Evolutionary conservation across 371 early-diverging fungal species (phyloP), one percentile per base, ranked within the genome.

Genomic region (Actinomucor elegans): DNA sequence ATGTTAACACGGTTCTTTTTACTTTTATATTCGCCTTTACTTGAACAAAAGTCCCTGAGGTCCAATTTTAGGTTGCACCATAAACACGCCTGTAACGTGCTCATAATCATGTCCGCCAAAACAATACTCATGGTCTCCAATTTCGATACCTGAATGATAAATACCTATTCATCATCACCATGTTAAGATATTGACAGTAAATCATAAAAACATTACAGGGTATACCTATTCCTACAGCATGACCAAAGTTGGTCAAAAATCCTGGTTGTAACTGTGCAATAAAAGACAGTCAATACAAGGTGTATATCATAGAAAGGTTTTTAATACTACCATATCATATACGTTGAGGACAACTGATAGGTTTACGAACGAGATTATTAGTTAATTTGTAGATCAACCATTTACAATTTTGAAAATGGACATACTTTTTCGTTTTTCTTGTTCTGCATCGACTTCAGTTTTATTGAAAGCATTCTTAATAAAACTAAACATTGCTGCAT

Each of bases 51-150:
- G 67, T 14, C 79, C 83, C 21, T 80, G 83, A 18, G 83, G 83
- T 3, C 84, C 84, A 4, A 78, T 67, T 37, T 71, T 75, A 34
- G 86, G 79, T 21, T 77, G 67, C 14, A 81, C 81, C 17, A 72
- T 71, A 64, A 85, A 85, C 2, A 85, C 86, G 28, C 86, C 86
- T 20, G 84, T 83, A 43, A 77, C 65, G 56, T 80, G 66, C 15
- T 74, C 69, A 48, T 76, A 79, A 32, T 81, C 80, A 50, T 83
- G 84, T 11, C 86, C 86, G 36, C 84, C 86, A 69, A 83, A 85
- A 45, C 80, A 81, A 63, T 80, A 85, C 55, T 85, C 86, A 62
- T 74, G 67, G 9, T 76, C 83, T 46, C 75, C 67, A 40, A 85
- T 69, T 50, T 83, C 83, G n/a, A 83, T 72, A 1, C 86, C 84